phyloP scores from a whole-genome alignment of 768 basidiomycete species.

The Lentinula raphanica region DNA sequence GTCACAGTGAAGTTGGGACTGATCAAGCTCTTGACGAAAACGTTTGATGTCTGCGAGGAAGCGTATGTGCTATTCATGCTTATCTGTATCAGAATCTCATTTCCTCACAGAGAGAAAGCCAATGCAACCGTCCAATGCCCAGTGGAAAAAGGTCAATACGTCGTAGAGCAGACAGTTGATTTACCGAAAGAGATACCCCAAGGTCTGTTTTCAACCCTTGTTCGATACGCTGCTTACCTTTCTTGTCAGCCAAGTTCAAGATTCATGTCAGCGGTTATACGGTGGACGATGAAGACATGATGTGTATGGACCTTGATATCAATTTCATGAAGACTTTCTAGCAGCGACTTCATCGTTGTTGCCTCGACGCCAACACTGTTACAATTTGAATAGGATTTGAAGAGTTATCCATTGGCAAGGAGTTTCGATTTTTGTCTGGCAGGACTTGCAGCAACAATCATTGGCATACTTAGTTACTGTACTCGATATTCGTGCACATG shows the following conservation, averaged over 20 bases:
- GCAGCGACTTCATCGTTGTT: slow-evolving; percentile 14
- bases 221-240: slow-evolving; percentile 3
- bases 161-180: slow-evolving; percentile 75
- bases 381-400: background rate
- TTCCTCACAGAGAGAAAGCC: slow-evolving; percentile 53
- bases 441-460: no score
- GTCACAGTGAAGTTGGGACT: slow-evolving; percentile 92
- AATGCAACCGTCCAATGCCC: slow-evolving; percentile 83
- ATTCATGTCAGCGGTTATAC: slow-evolving; percentile 70
- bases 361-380: background rate
- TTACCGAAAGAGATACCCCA: slow-evolving; percentile 90
- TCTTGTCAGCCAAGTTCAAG: slow-evolving; percentile 69
- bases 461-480: no score
- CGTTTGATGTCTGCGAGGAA: slow-evolving; percentile 88
- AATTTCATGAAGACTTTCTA: slow-evolving; percentile 57
- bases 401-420: background rate
- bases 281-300: slow-evolving; percentile 62
- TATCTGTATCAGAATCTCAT: background rate
- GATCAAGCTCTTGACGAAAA: slow-evolving; percentile 80
- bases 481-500: background rate
- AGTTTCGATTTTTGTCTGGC: background rate
- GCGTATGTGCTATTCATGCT: slow-evolving; percentile 56
- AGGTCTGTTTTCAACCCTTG: slow-evolving; percentile 34
- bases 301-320: slow-evolving; percentile 77
- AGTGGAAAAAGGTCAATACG: slow-evolving; percentile 63